Evolutionary conservation across 2,329 filamentous ascomycete species (phyloP), one percentile per base, ranked within the genome.

Genomic region (Phoma herbarum): DNA sequence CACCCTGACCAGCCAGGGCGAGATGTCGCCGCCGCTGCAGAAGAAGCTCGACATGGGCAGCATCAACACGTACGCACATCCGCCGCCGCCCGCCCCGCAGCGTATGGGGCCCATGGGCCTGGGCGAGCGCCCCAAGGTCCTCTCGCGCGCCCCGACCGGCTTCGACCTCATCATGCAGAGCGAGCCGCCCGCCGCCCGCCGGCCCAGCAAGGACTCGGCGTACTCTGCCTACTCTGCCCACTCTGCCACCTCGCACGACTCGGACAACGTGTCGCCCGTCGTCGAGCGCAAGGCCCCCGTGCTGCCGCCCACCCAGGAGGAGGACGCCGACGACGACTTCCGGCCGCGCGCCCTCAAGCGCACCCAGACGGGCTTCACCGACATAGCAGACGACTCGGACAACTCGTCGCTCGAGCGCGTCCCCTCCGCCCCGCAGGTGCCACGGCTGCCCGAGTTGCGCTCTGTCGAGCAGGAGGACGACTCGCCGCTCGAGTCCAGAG

Each of bases 351-450:
- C 84, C 6, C 76, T 90, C 52, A 80, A 81, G 58, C 81, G 87
- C 39, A 84, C 83, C 1, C 85, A 86, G 72, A 90, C 88, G 0
- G 86, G 86, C 20, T 75, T 75, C 61, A 70, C 68, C 39, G 67
- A 68, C 28, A 53, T 68, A 22, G 63, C 35, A 9, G 64, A 63
- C 37, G 62, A 66, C 37, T 60, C 63, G 3, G 64, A 68, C 47
- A 57, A 59, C 22, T 45, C 44, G 5, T 64, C 69, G 33, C 23
- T 41, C 8, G 66, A 66, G 85, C 70, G 79, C 80, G 18, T 85
- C 85, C 63, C 84, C 82, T 68, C 62, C 7, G 50, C 67, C 25
- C 70, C 71, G 5, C 57, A 61, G 2, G 41, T 73, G 16, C 74
- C 67, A 60, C 76, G 61, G 64, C 51, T 75, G 29, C 71, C 68